phyloP scores from a whole-genome alignment of 345 rosid species.

The Theobroma cacao region DNA sequence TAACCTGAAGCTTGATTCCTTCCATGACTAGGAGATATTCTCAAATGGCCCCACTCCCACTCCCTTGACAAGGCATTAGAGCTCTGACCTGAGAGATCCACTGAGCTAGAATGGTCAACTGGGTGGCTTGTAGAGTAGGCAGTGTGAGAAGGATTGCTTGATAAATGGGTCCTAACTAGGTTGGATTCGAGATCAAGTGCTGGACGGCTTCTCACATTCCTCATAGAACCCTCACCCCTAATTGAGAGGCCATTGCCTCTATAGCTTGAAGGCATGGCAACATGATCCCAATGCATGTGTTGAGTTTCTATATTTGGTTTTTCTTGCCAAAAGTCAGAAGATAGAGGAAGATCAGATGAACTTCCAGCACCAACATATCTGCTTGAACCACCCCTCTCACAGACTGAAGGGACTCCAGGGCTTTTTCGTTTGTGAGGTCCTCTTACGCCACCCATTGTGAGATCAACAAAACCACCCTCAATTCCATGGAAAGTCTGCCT shows the following conservation, averaged over 20 bases:
- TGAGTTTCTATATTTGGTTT: conserved; percentile 51
- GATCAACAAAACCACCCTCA: conserved; percentile 54
- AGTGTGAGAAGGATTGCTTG: conserved; percentile 39
- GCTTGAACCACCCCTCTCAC: conserved; percentile 74
- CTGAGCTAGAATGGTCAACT: conserved; percentile 40
- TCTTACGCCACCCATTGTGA: conserved; percentile 49
- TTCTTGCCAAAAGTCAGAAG: conserved; percentile 50
- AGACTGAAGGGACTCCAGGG: conserved; percentile 58
- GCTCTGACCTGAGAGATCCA: conserved; percentile 45
- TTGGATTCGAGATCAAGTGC: conserved; percentile 58
- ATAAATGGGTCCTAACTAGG: conserved; percentile 40
- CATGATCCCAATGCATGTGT: conserved; percentile 47
- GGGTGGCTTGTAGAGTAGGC: conserved; percentile 38
- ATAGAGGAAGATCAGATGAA: conserved; percentile 57
- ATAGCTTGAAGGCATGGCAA: conserved; percentile 36
- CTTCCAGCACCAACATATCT: conserved; percentile 53
- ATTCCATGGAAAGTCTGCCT: conserved; percentile 44
- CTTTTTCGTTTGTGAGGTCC: conserved; percentile 76
- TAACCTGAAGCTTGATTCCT: conserved; percentile 49
- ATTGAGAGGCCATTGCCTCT: conserved; percentile 47
- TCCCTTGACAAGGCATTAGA: conserved; percentile 43
- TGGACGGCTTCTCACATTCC: conserved; percentile 82
- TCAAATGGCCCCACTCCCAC: conserved; percentile 64
- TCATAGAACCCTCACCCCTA: conserved; percentile 63
- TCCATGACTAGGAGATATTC: conserved; percentile 47